These are phyloP conservation scores for Ulvella scutata DNA, from an alignment of 139 green algal species.

Conservation along the genomic window DNA sequence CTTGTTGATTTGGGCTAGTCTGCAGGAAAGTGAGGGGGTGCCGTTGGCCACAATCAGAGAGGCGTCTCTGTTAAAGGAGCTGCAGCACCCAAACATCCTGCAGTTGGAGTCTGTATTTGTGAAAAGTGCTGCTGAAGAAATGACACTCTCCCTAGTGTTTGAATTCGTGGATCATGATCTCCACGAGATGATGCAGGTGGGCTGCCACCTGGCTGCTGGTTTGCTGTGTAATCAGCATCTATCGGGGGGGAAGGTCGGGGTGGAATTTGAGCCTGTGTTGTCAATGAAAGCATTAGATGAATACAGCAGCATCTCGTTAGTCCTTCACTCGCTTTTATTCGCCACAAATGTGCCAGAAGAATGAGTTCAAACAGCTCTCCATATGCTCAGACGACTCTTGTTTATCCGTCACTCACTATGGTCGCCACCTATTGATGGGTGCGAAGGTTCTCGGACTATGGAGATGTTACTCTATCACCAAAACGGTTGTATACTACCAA, in stretches of 20 bases:
- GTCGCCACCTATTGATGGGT: no score
- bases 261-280: not conserved
- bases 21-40: slow-evolving; percentile 47
- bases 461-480: no score
- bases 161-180: slow-evolving; percentile 65
- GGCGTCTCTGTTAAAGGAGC: slow-evolving; percentile 53
- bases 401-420: no score
- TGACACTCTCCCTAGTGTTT: slow-evolving; percentile 49
- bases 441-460: no score
- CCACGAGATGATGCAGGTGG: slow-evolving; percentile 58
- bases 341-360: no score
- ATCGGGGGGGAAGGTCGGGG: not conserved
- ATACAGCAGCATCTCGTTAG: no score
- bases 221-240: not conserved
- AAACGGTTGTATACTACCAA: no score
- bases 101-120: slow-evolving; percentile 21
- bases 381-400: no score
- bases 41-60: slow-evolving; percentile 52
- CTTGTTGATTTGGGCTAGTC: not conserved
- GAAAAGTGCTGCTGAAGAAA: slow-evolving; percentile 34
- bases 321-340: no score
- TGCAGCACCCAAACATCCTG: slow-evolving; percentile 52
- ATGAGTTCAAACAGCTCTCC: no score
- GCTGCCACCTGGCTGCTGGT: slow-evolving; percentile 3
- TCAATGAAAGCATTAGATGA: not conserved